Base-by-base conservation (phyloP, 495 filamentous ascomycete genomes). In the Mycothermus thermophilus region DNA sequence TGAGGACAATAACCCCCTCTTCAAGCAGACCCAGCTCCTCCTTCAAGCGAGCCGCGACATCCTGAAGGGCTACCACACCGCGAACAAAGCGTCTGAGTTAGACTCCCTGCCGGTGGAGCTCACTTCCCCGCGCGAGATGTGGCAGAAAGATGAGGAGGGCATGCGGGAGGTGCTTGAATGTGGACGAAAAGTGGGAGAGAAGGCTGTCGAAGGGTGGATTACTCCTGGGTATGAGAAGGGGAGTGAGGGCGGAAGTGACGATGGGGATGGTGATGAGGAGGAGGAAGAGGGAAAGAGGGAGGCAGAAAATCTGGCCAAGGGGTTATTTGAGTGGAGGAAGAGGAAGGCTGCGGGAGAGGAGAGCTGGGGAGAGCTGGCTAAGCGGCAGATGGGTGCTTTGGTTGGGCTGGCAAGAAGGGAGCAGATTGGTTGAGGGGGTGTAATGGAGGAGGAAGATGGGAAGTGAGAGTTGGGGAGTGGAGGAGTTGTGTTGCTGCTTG, bases 331-430 rank as follows among this genome's bases (percentile, higher is more conserved):
- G 9, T 45, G 45, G 32, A 54, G 48, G 15, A 46, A 38, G 15
- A 44, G 44, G 41, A 30, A 24, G 4, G 11, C 46, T 16, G 41
- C 32, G 2, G 43, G 17, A 26, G 48, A 18, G n/a, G 41, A 55
- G 37, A 55, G 41, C 8, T 63, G 59, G 60, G 60, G 54, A 1
- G 31, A 42, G 5, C 37, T 53, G 24, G 58, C 57, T 2, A 47
- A 49, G 6, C 46, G 45, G 7, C 56, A 60, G 31, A 30, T 55
- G 32, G 57, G 46, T 40, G 51, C 50, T 22, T 39, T 66, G n/a
- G 38, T 42, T 12, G 44, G 37, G 19, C 38, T 61, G 11, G 46
- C 50, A 9, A 51, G 48, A 29, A 56, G 47, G 8, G 23, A 51
- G 42, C 48, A 46, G 13, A 20, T 8, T n/a, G n/a, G n/a, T n/a